Conservation (phyloP, 2,329 filamentous ascomycete genomes). For the Orbilia brochopaga region DNA sequence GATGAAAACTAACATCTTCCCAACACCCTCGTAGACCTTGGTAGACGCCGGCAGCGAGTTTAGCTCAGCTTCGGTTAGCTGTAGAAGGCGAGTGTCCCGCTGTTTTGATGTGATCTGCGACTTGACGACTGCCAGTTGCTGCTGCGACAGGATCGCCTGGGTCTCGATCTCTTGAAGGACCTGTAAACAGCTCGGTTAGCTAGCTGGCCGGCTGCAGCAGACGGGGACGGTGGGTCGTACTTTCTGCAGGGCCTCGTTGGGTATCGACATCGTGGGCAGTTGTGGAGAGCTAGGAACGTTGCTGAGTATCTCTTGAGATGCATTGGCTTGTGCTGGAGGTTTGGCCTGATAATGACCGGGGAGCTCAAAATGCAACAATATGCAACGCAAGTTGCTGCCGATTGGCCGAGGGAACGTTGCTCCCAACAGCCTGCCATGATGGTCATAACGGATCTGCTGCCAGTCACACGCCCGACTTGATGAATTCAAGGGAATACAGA, state of each 20-base stretch:
- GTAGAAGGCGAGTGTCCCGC: conserved; percentile 84
- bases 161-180: conserved; percentile 84
- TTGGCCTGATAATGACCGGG: not conserved
- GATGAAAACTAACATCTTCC: conserved; percentile 78
- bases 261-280: conserved; percentile 76
- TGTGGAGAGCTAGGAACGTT: conserved; percentile 24
- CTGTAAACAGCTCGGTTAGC: conserved; percentile 39
- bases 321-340: conserved; percentile 23
- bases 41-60: conserved; percentile 75
- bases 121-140: conserved; percentile 86
- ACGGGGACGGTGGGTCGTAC: conserved; percentile 61
- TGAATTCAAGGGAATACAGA: too few relatives aligned
- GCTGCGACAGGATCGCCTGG: conserved; percentile 84
- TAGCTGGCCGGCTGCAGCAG: not conserved
- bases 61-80: conserved; percentile 84
- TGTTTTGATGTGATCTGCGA: conserved; percentile 84
- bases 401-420: too few relatives aligned
- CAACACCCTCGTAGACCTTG: conserved; percentile 89
- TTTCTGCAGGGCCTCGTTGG: conserved; percentile 93
- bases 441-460: too few relatives aligned
- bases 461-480: too few relatives aligned
- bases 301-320: conserved; percentile 7
- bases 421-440: too few relatives aligned
- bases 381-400: conserved; percentile 1
- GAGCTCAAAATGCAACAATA: not conserved